Percentiles rank a stretch among this genome's conserved stretches.
Evolutionary conservation across 331 rosid species (phyloP).

Genomic region (Saraca asoca): DNA sequence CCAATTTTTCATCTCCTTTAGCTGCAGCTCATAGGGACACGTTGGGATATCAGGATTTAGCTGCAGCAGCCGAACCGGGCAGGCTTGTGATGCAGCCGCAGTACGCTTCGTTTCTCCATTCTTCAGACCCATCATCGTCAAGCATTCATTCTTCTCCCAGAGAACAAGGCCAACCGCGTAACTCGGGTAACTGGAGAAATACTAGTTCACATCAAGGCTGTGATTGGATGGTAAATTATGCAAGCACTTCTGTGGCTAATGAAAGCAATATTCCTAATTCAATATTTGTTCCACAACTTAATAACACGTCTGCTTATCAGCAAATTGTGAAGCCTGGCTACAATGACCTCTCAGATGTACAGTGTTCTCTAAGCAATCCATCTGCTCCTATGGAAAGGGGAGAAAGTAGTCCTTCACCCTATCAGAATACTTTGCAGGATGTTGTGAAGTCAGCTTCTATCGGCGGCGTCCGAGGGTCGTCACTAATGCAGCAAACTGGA

Average conservation of each 20-base stretch:
- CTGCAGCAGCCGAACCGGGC: conserved; percentile 25
- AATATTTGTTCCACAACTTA: conserved; percentile 34
- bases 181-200: conserved; percentile 53
- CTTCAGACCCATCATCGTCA: conserved; percentile 19
- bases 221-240: conserved; percentile 62
- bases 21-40: conserved; percentile 30
- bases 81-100: conserved; percentile 33
- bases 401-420: conserved; percentile 33
- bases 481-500: conserved; percentile 29
- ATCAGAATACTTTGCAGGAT: conserved; percentile 62
- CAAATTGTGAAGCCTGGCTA: conserved; percentile 34
- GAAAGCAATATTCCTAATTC: conserved; percentile 32
- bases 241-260: conserved; percentile 33
- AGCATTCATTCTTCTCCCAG: conserved; percentile 34
- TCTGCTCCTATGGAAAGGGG: conserved; percentile 28
- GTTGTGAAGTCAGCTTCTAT: conserved; percentile 58
- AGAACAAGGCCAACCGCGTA: conserved; percentile 31
- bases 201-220: conserved; percentile 38
- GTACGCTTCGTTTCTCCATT: conserved; percentile 32
- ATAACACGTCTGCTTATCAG: conserved; percentile 34
- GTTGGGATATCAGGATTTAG: conserved; percentile 34
- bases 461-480: conserved; percentile 31
- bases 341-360: conserved; percentile 34
- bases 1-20: conserved; percentile 41
- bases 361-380: conserved; percentile 27